phyloP scores from a whole-genome alignment of 169 alveolate species.

The Ichthyophthirius multifiliis region DNA sequence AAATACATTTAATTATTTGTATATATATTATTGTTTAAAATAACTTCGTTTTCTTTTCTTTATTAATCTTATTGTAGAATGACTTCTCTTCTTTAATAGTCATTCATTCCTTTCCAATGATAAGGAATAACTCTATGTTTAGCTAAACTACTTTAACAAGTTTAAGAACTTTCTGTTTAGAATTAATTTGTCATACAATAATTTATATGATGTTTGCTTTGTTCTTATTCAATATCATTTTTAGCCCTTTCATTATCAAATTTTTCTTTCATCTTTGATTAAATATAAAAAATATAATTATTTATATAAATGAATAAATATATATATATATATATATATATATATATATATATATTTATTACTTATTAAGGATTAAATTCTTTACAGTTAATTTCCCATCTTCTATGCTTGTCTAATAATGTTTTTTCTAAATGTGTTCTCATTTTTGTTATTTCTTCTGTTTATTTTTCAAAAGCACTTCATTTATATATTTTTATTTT shows the following conservation, averaged over 20 bases:
- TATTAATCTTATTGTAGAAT: constrained; percentile 45
- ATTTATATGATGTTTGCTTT: constrained; percentile 39
- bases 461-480: constrained; percentile 31
- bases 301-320: background rate
- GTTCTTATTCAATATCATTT: constrained; percentile 20
- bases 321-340: background rate
- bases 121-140: constrained; percentile 71
- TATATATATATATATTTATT: background rate
- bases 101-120: constrained; percentile 70
- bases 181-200: constrained; percentile 39
- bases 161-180: constrained; percentile 70
- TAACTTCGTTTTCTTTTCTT: constrained; percentile 33
- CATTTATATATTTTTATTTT: constrained; percentile 6
- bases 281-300: background rate
- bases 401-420: constrained; percentile 7
- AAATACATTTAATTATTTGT: no score
- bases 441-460: constrained; percentile 6
- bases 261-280: constrained; percentile 47
- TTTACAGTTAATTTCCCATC: constrained; percentile 44
- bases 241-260: constrained; percentile 45
- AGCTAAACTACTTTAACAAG: constrained; percentile 51
- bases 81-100: constrained; percentile 33
- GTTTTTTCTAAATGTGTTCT: constrained; percentile 35
- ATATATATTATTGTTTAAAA: background rate
- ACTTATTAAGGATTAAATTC: constrained; percentile 46